phyloP scores from a whole-genome alignment of 306 rosid genomes.

The Neltuma alba region DNA sequence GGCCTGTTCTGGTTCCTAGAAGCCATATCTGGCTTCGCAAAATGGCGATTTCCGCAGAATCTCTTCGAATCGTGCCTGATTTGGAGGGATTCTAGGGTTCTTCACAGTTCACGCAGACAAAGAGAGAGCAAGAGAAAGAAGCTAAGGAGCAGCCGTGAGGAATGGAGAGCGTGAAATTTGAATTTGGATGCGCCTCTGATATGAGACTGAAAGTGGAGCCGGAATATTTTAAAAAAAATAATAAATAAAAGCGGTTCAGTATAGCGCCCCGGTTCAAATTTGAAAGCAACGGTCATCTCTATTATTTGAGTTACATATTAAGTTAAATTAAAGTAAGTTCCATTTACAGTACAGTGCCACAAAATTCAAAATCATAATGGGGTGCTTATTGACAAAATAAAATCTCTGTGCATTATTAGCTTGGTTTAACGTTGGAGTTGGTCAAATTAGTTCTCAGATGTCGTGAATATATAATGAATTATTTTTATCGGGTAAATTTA shows the following conservation, averaged over 20 bases:
- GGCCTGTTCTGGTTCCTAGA: slow-evolving; percentile 85
- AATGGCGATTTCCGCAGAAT: not conserved
- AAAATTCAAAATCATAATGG: not conserved
- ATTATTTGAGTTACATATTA: not conserved
- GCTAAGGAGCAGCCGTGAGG: not conserved
- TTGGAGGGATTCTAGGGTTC: slow-evolving; percentile 54
- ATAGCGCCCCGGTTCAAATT: slow-evolving; percentile 25
- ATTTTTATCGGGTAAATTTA: not conserved
- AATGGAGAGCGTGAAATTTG: slow-evolving; percentile 53
- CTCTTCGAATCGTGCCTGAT: slow-evolving; percentile 15
- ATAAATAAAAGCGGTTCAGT: not conserved
- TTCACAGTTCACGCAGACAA: slow-evolving; percentile 1
- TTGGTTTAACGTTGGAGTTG: not conserved
- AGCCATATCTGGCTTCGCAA: slow-evolving; percentile 52
- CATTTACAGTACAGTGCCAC: not conserved
- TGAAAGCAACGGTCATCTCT: slow-evolving; percentile 35
- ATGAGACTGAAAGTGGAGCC: not conserved
- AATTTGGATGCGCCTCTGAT: slow-evolving; percentile 42
- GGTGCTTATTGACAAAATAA: not conserved
- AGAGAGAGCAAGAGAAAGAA: slow-evolving; percentile 11
- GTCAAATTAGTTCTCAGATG: not conserved
- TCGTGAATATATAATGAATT: not conserved
- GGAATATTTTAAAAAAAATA: not conserved
- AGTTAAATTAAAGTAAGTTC: no score
- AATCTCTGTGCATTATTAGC: not conserved